These are phyloP conservation scores for Pichia kudriavzevii DNA, from an alignment of 1,139 yeast species.

Conservation along the genomic window DNA sequence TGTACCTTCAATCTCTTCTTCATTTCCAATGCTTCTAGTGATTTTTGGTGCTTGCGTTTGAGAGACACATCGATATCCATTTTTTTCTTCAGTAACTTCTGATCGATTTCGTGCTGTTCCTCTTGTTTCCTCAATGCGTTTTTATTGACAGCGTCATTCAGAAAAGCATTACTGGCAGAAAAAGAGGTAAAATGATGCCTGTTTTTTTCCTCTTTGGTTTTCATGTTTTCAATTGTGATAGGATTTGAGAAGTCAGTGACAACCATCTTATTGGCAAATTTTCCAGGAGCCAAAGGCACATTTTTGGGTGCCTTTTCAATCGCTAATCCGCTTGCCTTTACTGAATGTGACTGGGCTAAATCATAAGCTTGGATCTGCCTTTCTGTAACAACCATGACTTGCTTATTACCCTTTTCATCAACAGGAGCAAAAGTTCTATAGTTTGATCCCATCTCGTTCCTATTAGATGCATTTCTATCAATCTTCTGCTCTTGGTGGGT, in stretches of 20 bases:
- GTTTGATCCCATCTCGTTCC: slow-evolving; percentile 71
- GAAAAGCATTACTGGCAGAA: slow-evolving; percentile 40
- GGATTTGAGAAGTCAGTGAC: slow-evolving; percentile 26
- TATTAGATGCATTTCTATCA: slow-evolving; percentile 43
- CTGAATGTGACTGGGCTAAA: no score
- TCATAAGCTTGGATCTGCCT: no score
- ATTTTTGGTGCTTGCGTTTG: slow-evolving; percentile 15
- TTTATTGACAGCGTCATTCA: slow-evolving; percentile 41
- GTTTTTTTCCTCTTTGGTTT: slow-evolving; percentile 20
- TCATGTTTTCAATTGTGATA: slow-evolving; percentile 18
- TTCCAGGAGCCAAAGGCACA: background rate
- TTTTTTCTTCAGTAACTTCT: slow-evolving; percentile 14
- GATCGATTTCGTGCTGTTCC: slow-evolving; percentile 12
- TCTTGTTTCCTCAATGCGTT: slow-evolving; percentile 16
- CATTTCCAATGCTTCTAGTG: slow-evolving; percentile 7
- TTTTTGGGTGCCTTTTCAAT: slow-evolving; percentile 10
- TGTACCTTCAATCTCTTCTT: slow-evolving; percentile 13
- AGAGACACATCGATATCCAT: slow-evolving; percentile 14
- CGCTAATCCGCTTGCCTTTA: slow-evolving; percentile 4
- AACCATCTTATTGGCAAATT: slow-evolving; percentile 23
- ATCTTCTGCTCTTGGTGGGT: slow-evolving; percentile 60
- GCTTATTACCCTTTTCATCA: slow-evolving; percentile 30
- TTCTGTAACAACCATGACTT: slow-evolving; percentile 29
- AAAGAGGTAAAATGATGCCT: slow-evolving; percentile 32
- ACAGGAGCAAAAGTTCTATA: slow-evolving; percentile 39